These are phyloP conservation scores for Tylopilus plumbeoviolaceoides DNA, from an alignment of 768 basidiomycete genomes.

Conservation along the genomic window DNA sequence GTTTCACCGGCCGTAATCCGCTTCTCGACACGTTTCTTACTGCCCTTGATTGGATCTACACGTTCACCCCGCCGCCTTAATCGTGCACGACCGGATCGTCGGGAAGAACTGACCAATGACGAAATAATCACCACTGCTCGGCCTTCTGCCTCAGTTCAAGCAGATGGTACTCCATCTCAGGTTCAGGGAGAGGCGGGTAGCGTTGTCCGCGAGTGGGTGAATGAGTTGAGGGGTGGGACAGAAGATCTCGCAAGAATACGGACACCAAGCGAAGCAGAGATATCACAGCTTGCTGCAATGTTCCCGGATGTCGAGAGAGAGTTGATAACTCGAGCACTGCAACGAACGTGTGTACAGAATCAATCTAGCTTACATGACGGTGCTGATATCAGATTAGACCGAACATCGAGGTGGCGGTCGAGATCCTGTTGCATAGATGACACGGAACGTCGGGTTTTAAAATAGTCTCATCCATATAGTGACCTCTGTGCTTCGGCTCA, in stretches of 20 bases:
- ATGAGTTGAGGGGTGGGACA: conserved; percentile 67
- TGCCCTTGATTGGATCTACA: conserved; percentile 64
- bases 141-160: conserved; percentile 26
- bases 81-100: conserved; percentile 66
- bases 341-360: conserved; percentile 59
- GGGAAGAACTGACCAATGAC: conserved; percentile 38
- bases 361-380: not conserved
- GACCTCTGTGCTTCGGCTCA: not conserved
- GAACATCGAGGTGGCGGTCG: conserved; percentile 79
- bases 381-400: conserved; percentile 40
- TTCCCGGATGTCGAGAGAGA: conserved; percentile 79
- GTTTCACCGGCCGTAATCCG: conserved; percentile 56
- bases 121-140: conserved; percentile 65
- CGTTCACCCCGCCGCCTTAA: conserved; percentile 63
- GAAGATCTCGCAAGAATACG: conserved; percentile 58
- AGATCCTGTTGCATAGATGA: conserved; percentile 55
- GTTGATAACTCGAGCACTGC: conserved; percentile 69
- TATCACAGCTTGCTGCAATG: conserved; percentile 69
- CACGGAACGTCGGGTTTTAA: not conserved
- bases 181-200: conserved; percentile 29
- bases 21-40: conserved; percentile 54
- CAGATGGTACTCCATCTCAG: conserved; percentile 16
- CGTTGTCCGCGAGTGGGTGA: conserved; percentile 75
- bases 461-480: no score
- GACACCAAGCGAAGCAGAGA: conserved; percentile 73